These are phyloP conservation scores for Emericellopsis cladophorae DNA, from an alignment of 2,329 filamentous ascomycete species.

Conservation along the genomic window DNA sequence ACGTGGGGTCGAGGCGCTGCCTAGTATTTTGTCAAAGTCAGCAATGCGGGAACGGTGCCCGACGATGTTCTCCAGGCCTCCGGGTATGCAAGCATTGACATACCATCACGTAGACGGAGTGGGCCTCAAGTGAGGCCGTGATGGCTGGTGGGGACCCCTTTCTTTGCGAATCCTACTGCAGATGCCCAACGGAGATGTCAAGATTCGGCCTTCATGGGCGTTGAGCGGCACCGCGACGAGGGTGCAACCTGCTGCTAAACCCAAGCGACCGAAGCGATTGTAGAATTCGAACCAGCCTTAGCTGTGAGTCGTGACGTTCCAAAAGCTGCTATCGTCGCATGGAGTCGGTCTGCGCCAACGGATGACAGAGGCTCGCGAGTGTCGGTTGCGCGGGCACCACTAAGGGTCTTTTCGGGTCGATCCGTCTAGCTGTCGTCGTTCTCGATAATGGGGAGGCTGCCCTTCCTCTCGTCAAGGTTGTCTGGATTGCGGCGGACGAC, in stretches of 20 bases:
- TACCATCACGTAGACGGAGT: slow-evolving; percentile 34
- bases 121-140: slow-evolving; percentile 23
- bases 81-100: slow-evolving; percentile 12
- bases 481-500: slow-evolving; percentile 9
- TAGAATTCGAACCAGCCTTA: too few relatives aligned
- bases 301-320: too few relatives aligned
- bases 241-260: too few relatives aligned
- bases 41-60: not conserved
- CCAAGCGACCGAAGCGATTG: too few relatives aligned
- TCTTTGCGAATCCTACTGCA: not conserved
- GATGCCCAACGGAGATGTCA: not conserved
- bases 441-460: too few relatives aligned
- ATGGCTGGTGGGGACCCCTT: slow-evolving; percentile 15
- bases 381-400: too few relatives aligned
- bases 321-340: too few relatives aligned
- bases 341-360: too few relatives aligned
- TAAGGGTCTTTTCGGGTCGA: too few relatives aligned
- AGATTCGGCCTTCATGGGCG: not conserved
- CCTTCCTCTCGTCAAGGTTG: too few relatives aligned
- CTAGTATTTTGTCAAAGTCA: slow-evolving; percentile 18
- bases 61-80: not conserved
- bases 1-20: slow-evolving; percentile 44
- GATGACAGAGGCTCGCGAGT: too few relatives aligned
- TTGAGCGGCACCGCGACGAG: not conserved
- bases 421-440: too few relatives aligned